A percentile compares a stretch with the other conserved stretches of the same genome.
These are phyloP conservation scores for Claviceps spartinae DNA, from an alignment of 2,329 filamentous ascomycete genomes.

Conservation along the genomic window DNA sequence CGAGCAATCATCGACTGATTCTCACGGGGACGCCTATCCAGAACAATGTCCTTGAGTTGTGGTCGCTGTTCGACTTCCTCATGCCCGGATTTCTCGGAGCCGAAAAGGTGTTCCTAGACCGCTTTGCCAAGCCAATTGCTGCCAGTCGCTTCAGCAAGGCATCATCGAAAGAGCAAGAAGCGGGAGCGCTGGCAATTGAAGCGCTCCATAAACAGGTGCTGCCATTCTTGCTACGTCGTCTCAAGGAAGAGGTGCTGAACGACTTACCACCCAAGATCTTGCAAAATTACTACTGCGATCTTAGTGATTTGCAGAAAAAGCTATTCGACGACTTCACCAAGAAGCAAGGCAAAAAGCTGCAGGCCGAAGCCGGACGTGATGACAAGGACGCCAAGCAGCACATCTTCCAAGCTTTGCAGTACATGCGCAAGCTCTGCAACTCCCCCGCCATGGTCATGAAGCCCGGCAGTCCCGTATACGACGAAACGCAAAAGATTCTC, in stretches of 20 bases:
- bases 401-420: constrained; percentile 97
- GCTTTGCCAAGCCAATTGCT: constrained; percentile 89
- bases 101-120: constrained; percentile 87
- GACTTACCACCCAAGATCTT: constrained; percentile 96
- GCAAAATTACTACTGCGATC: constrained; percentile 98
- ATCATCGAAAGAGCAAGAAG: constrained; percentile 95
- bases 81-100: constrained; percentile 97
- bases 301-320: constrained; percentile 86
- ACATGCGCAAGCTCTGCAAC: constrained; percentile 99
- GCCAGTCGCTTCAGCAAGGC: constrained; percentile 93
- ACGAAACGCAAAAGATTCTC: constrained; percentile 71
- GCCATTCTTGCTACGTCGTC: constrained; percentile 84
- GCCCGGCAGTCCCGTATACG: constrained; percentile 79
- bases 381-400: constrained; percentile 95
- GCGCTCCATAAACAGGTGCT: constrained; percentile 97
- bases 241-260: constrained; percentile 95
- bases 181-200: constrained; percentile 88
- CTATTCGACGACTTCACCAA: constrained; percentile 94
- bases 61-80: constrained; percentile 96
- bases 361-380: constrained; percentile 66
- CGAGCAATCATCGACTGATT: constrained; percentile 89
- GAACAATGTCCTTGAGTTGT: constrained; percentile 92
- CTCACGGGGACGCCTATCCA: constrained; percentile 95
- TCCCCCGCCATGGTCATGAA: constrained; percentile 95
- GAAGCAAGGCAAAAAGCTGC: constrained; percentile 80